Evolutionary conservation across 441 rosid genomes (phyloP), one percentile per base, ranked within the genome.

Genomic region (Syzygium syzygioides): DNA sequence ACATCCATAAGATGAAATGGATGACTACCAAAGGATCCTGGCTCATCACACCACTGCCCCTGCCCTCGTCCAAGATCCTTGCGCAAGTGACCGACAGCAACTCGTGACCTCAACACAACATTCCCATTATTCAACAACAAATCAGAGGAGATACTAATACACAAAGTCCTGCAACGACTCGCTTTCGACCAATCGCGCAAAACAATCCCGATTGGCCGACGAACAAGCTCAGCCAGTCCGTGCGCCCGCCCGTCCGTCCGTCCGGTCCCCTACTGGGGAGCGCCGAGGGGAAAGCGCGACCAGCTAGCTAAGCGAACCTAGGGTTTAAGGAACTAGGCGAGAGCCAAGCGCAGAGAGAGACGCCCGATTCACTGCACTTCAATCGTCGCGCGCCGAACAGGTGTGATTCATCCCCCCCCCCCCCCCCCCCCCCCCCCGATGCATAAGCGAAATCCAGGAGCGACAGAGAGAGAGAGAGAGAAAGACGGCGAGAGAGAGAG

Each of bases 321-420:
- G 94, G 95, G 94, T 92, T 94, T 86, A 79, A 28, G 64, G 55
- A 84, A 79, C 34, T 2, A 26, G 86, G 85, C 26, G 10, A 62
- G 48, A 34, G 45, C 87, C 48, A 7, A 45, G 48, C 48, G 48
- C 48, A 45, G 9, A 45, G 48, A 45, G 48, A 45, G 48, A 7
- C 48, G 48, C 48, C 9, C 48, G 28, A 64, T n/a, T 45, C 52
- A 83, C 85, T 55, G 76, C 28, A 85, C 52, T 52, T 76, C 85
- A 87, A 89, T 87, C 87, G 6, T 41, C 83, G 2, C 52, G 83
- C 53, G 83, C 18, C 5, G 83, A 48, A 4, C 48, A 45, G 48
- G 48, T 45, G 48, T 45, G 48, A 45, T 45, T 45, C 45, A 41
- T 7, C 48, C 48, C 48, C 45, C 45, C 45, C 45, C 45, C 45